Evolutionary conservation across 768 basidiomycete genomes (phyloP).

Genomic region (Trametes coccinea): DNA sequence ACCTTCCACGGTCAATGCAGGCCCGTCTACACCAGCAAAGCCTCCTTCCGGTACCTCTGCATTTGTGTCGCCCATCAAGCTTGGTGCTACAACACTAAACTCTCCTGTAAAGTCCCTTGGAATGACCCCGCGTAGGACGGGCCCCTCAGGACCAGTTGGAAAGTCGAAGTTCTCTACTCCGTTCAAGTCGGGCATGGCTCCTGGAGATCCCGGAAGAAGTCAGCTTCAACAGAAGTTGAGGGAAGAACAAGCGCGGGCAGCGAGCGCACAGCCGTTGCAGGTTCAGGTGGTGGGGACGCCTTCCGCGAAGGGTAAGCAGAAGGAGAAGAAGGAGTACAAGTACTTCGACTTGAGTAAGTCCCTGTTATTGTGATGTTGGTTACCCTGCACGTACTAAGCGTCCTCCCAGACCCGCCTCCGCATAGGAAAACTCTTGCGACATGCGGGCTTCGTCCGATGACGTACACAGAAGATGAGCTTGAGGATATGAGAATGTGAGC

Average conservation of each 20-base stretch:
- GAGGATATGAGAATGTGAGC: conserved; percentile 30
- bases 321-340: conserved; percentile 20
- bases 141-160: not conserved
- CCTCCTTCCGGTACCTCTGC: not conserved
- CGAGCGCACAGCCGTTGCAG: not conserved
- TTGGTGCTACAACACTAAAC: not conserved
- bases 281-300: not conserved
- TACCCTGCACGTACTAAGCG: too few species aligned
- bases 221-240: conserved; percentile 18
- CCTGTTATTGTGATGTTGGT: not conserved
- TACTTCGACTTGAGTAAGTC: conserved; percentile 26
- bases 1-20: not conserved
- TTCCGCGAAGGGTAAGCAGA: conserved; percentile 23
- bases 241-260: not conserved
- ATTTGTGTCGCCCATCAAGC: conserved; percentile 1
- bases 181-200: conserved; percentile 34
- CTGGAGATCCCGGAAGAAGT: conserved; percentile 30
- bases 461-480: conserved; percentile 24
- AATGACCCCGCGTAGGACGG: conserved; percentile 27
- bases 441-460: conserved; percentile 24
- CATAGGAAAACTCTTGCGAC: conserved; percentile 23
- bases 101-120: conserved; percentile 29
- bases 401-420: conserved; percentile 13
- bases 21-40: not conserved
- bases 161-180: conserved; percentile 33